Conservation (phyloP, 1,139 yeast genomes). For the Suhomyces anneliseae region DNA sequence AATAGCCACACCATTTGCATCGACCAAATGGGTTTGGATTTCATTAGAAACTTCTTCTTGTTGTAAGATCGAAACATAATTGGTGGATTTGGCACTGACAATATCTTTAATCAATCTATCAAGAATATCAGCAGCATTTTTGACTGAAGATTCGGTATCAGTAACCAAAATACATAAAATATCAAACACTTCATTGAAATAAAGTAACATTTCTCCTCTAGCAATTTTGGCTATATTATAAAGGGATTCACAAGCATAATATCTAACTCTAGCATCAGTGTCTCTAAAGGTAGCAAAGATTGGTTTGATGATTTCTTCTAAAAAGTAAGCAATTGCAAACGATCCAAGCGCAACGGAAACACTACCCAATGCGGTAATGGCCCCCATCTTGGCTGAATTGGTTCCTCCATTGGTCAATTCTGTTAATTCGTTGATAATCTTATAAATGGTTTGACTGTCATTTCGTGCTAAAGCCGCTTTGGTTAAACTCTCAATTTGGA, state of each 20-base stretch:
- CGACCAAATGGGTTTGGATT: conserved; percentile 45
- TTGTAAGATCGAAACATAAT: conserved; percentile 79
- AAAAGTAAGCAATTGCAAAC: conserved; percentile 56
- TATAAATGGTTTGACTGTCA: conserved; percentile 62
- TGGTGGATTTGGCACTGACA: conserved; percentile 92
- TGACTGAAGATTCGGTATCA: conserved; percentile 88
- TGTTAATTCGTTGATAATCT: conserved; percentile 57
- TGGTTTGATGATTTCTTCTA: conserved; percentile 88
- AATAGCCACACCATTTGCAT: conserved; percentile 53
- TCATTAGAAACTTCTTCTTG: conserved; percentile 48
- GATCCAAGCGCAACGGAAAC: conserved; percentile 52
- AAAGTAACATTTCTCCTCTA: conserved; percentile 86
- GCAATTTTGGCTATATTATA: conserved; percentile 97
- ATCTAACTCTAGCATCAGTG: conserved; percentile 93
- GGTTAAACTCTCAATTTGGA: conserved; percentile 80
- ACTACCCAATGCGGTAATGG: conserved; percentile 51
- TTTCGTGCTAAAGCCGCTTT: conserved; percentile 78
- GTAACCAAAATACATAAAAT: conserved; percentile 88
- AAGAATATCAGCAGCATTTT: conserved; percentile 92
- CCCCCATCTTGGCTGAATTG: conserved; percentile 51
- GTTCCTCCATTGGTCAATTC: conserved; percentile 44
- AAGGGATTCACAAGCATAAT: conserved; percentile 94
- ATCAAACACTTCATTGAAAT: conserved; percentile 93
- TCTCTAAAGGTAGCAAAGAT: conserved; percentile 95
- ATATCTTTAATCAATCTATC: conserved; percentile 92